These are phyloP conservation scores for Microdochium trichocladiopsis DNA, from an alignment of 2,329 filamentous ascomycete genomes.

Conservation along the genomic window DNA sequence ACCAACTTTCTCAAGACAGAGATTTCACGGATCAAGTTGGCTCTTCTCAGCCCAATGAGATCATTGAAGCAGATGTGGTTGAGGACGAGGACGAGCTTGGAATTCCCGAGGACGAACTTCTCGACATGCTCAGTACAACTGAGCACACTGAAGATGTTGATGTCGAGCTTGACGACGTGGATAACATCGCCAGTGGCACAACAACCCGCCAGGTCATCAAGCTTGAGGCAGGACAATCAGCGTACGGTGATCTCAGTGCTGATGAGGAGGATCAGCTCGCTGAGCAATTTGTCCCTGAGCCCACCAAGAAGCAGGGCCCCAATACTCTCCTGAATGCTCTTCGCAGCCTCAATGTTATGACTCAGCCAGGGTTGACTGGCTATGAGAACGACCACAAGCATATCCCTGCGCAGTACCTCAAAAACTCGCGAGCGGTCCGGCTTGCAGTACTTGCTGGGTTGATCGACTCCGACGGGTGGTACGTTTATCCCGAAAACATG, in stretches of 20 bases:
- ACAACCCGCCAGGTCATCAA: constrained; percentile 1
- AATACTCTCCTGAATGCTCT: constrained; percentile 1
- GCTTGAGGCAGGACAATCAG: neutral
- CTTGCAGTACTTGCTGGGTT: constrained; percentile 5
- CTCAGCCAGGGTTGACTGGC: neutral
- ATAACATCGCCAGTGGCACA: too few species aligned
- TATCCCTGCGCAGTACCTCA: constrained; percentile 4
- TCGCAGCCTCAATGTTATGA: constrained; percentile 1
- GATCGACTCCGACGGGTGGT: constrained; percentile 4
- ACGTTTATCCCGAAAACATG: constrained; percentile 2
- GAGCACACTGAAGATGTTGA: constrained; percentile 1
- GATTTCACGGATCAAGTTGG: neutral
- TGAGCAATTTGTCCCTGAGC: neutral
- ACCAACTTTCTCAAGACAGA: neutral
- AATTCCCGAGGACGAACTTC: neutral
- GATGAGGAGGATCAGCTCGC: constrained; percentile 3
- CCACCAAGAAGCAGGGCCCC: neutral
- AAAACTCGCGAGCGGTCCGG: constrained; percentile 4
- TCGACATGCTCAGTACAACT: constrained; percentile 1
- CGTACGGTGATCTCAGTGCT: constrained; percentile 1
- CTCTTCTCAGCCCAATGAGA: too few species aligned
- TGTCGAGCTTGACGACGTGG: neutral
- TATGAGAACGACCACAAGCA: neutral
- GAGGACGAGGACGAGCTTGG: neutral
- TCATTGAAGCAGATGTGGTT: neutral